A percentile compares a stretch with the other conserved stretches of the same genome.
phyloP scores from a whole-genome alignment of 2,329 filamentous ascomycete species.

The Didymella keratinophila region DNA sequence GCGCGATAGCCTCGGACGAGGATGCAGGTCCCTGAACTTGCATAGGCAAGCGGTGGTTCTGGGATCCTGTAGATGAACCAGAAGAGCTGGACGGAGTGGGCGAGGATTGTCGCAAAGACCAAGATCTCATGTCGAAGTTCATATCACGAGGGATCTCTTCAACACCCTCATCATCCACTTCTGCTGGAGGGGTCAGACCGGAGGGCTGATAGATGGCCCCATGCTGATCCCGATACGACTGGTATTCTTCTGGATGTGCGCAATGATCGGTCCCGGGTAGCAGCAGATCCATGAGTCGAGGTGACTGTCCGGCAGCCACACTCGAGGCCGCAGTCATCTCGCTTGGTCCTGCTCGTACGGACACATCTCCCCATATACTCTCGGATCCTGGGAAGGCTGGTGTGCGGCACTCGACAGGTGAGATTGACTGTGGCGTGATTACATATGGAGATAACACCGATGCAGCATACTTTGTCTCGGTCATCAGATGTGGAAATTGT shows the following conservation, averaged over 20 bases:
- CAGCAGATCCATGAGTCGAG: conserved; percentile 58
- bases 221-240: conserved; percentile 44
- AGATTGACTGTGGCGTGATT: conserved; percentile 36
- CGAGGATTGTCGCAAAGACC: conserved; percentile 51
- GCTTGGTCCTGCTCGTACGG: conserved; percentile 34
- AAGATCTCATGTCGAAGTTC: conserved; percentile 42
- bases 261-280: conserved; percentile 59
- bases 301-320: conserved; percentile 56
- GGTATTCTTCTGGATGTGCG: conserved; percentile 51
- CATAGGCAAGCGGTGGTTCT: conserved; percentile 40
- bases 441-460: conserved; percentile 35
- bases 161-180: conserved; percentile 57
- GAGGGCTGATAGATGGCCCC: conserved; percentile 46
- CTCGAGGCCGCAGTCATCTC: conserved; percentile 45
- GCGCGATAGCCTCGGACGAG: conserved; percentile 68
- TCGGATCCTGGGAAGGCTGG: conserved; percentile 46
- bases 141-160: conserved; percentile 62
- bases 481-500: conserved; percentile 21
- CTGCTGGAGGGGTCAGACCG: conserved; percentile 39
- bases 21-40: conserved; percentile 59
- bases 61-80: conserved; percentile 43
- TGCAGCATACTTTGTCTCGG: conserved; percentile 22
- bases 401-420: conserved; percentile 44
- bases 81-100: conserved; percentile 48
- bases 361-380: conserved; percentile 51